Evolutionary conservation across 2,329 filamentous ascomycete species (phyloP).

Genomic region (Arthrobotrys pseudoclavata): DNA sequence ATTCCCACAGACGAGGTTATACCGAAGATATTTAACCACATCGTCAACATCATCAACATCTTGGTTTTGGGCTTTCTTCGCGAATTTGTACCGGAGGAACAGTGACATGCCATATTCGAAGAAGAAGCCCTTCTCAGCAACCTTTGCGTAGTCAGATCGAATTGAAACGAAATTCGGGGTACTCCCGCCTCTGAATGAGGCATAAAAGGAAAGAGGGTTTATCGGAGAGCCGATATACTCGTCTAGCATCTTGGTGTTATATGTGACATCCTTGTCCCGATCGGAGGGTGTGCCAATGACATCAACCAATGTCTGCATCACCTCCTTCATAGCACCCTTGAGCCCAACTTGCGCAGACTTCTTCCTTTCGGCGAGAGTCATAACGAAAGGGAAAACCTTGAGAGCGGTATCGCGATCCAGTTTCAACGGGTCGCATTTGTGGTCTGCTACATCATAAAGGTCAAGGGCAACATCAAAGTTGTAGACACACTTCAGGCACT

Average conservation of each 20-base stretch:
- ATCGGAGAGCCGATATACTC: conserved; percentile 86
- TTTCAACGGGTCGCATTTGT: conserved; percentile 81
- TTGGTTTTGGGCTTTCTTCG: conserved; percentile 61
- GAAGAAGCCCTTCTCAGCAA: conserved; percentile 63
- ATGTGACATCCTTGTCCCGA: conserved; percentile 73
- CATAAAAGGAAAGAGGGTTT: conserved; percentile 82
- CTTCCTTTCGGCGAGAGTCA: conserved; percentile 83
- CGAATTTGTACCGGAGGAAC: conserved; percentile 54
- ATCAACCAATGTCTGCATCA: conserved; percentile 93
- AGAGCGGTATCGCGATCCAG: conserved; percentile 85
- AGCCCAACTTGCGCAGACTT: conserved; percentile 85
- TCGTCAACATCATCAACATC: conserved; percentile 66
- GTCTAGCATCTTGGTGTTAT: conserved; percentile 86
- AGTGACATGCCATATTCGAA: conserved; percentile 62
- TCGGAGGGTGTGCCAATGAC: conserved; percentile 78
- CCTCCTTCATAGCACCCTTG: conserved; percentile 89
- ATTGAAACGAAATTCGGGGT: conserved; percentile 78
- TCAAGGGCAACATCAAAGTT: conserved; percentile 62
- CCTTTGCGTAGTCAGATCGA: conserved; percentile 66
- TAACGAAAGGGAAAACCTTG: conserved; percentile 85
- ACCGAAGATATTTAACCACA: conserved; percentile 65
- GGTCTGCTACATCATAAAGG: conserved; percentile 77
- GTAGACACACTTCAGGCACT: conserved; percentile 63
- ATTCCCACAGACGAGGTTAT: conserved; percentile 64
- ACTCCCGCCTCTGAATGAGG: conserved; percentile 82